phyloP scores from a whole-genome alignment of 306 rosid species.

The Inga oerstediana region DNA sequence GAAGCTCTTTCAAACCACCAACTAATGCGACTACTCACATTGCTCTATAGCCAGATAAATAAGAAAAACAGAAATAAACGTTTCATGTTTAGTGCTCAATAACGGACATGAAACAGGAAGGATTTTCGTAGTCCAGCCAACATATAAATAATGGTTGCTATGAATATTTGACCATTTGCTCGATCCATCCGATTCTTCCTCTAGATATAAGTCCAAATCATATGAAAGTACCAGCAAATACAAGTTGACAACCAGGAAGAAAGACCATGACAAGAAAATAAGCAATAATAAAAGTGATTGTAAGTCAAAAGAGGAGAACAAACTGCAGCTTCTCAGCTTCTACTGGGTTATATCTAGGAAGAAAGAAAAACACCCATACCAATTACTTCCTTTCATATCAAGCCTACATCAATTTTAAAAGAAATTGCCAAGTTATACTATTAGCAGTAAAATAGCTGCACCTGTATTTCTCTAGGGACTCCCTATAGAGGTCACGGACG shows the following conservation, averaged over 20 bases:
- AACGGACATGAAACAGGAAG: constrained; percentile 26
- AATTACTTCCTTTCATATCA: constrained; percentile 25
- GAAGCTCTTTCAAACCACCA: constrained; percentile 7
- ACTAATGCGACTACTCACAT: neutral
- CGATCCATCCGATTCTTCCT: constrained; percentile 9
- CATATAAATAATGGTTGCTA: neutral
- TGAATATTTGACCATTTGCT: neutral
- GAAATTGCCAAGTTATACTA: constrained; percentile 20
- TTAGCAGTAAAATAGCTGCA: constrained; percentile 34
- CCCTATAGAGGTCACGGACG: constrained; percentile 72
- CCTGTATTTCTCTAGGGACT: constrained; percentile 74
- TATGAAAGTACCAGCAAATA: neutral
- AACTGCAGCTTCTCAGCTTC: constrained; percentile 19
- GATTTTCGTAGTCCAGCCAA: constrained; percentile 10
- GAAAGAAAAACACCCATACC: neutral
- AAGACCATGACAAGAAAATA: constrained; percentile 8
- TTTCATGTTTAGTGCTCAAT: constrained; percentile 15
- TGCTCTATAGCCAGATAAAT: constrained; percentile 7
- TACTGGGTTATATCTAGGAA: constrained; percentile 5
- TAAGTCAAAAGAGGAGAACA: constrained; percentile 12
- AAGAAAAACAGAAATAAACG: neutral
- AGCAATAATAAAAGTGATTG: neutral
- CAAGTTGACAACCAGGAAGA: neutral
- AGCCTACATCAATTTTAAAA: constrained; percentile 24
- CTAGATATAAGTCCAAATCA: constrained; percentile 23